phyloP scores from a whole-genome alignment of 2,329 filamentous ascomycete species.

The Curvularia verruculosa region DNA sequence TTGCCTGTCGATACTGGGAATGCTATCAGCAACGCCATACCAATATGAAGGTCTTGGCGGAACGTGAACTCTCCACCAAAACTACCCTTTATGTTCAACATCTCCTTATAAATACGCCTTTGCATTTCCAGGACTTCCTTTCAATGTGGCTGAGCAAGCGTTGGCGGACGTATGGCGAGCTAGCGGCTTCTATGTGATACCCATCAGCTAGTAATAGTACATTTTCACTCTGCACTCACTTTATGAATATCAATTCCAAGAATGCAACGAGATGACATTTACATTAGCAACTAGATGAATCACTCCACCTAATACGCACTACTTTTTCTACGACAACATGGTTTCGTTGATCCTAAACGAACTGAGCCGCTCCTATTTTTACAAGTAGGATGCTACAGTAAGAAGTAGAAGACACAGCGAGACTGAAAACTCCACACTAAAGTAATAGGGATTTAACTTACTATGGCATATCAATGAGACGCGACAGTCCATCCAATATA shows the following conservation, averaged over 20 bases:
- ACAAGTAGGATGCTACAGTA: background rate
- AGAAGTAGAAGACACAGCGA: too few relatives aligned
- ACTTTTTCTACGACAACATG: background rate
- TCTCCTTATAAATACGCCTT: background rate
- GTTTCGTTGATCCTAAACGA: background rate
- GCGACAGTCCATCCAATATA: background rate
- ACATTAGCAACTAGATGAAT: background rate
- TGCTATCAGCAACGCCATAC: conserved; percentile 57
- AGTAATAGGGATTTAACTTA: background rate
- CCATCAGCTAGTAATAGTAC: background rate
- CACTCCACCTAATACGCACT: background rate
- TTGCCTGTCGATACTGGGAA: conserved; percentile 60
- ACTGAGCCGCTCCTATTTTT: background rate
- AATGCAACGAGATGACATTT: background rate
- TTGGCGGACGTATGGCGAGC: conserved; percentile 3
- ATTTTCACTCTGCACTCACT: conserved; percentile 14
- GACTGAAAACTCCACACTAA: background rate
- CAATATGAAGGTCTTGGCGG: conserved; percentile 39
- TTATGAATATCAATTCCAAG: conserved; percentile 4
- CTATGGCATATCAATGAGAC: background rate
- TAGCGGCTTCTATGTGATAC: conserved; percentile 7
- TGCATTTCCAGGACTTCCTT: background rate
- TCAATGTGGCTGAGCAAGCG: background rate
- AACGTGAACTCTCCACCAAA: background rate
- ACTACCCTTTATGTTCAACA: background rate